A percentile compares a stretch with the other conserved stretches of the same genome.
phyloP scores from a whole-genome alignment of 2,329 filamentous ascomycete genomes.

The Niveomyces coronatus region DNA sequence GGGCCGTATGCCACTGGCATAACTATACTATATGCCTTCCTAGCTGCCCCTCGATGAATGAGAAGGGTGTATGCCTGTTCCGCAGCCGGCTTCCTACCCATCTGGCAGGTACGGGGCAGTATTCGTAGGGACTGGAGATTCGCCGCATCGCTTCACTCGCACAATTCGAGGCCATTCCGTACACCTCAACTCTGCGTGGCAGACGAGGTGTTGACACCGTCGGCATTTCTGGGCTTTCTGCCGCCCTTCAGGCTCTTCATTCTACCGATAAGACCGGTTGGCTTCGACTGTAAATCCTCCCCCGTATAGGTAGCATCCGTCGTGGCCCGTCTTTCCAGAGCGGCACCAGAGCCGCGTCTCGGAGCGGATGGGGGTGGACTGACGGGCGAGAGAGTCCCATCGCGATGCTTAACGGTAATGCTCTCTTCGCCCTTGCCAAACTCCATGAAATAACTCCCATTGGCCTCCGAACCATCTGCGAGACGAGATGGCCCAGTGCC shows the following conservation, averaged over 20 bases:
- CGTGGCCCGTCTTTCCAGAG: slow-evolving; percentile 55
- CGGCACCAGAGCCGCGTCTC: slow-evolving; percentile 26
- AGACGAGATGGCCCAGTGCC: slow-evolving; percentile 24
- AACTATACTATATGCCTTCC: too few species aligned
- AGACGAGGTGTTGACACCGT: slow-evolving; percentile 17
- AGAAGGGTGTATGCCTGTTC: too few species aligned
- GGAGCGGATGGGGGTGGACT: slow-evolving; percentile 47
- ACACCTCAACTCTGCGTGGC: slow-evolving; percentile 9
- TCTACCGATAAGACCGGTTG: slow-evolving; percentile 60
- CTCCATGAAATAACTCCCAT: slow-evolving; percentile 71
- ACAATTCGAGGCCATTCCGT: slow-evolving; percentile 7
- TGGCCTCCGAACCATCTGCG: slow-evolving; percentile 33
- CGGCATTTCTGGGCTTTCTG: slow-evolving; percentile 33
- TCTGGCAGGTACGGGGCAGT: too few species aligned
- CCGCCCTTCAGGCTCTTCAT: slow-evolving; percentile 76
- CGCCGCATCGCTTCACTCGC: not conserved
- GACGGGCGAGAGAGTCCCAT: slow-evolving; percentile 36
- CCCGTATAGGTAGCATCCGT: slow-evolving; percentile 37
- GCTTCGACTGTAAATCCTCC: slow-evolving; percentile 33
- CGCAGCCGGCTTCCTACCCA: too few species aligned
- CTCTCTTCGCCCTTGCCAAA: slow-evolving; percentile 49
- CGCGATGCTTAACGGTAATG: slow-evolving; percentile 34
- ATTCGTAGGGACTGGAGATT: too few species aligned
- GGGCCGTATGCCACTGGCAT: too few species aligned
- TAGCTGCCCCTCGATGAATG: too few species aligned